Evolutionary conservation across 176 grass and related monocot genomes (phyloP).

Genomic region (Aechmea fasciata): DNA sequence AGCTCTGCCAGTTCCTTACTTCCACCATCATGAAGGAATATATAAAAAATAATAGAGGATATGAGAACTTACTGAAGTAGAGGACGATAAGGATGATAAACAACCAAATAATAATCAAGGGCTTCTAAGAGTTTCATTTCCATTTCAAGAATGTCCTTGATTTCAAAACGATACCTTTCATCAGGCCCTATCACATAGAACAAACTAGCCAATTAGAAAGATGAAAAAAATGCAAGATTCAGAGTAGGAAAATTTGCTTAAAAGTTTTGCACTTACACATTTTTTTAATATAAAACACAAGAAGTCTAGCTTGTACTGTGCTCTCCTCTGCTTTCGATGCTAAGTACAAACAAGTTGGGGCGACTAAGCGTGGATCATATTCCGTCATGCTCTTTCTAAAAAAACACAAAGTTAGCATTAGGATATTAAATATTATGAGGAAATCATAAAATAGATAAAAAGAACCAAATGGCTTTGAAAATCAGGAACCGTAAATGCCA

Average conservation of each 20-base stretch:
- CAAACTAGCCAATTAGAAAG: not conserved
- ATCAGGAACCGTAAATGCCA: not conserved
- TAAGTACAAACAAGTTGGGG: conserved; percentile 95
- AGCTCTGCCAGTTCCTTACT: too few species aligned
- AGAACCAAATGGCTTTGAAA: too few species aligned
- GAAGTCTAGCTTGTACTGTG: conserved; percentile 92
- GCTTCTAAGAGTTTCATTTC: conserved; percentile 99
- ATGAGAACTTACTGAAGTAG: conserved; percentile 67
- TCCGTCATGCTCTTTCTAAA: conserved; percentile 81
- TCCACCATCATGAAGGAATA: not conserved
- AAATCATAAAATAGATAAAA: too few species aligned
- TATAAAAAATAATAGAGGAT: not conserved
- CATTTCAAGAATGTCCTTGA: conserved; percentile 98
- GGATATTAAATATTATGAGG: too few species aligned
- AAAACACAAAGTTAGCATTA: conserved; percentile 1
- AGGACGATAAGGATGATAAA: conserved; percentile 91
- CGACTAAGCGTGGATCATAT: conserved; percentile 86
- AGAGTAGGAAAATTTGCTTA: conserved; percentile 2
- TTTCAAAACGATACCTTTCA: conserved; percentile 95
- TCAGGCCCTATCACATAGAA: conserved; percentile 35
- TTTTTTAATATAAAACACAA: conserved; percentile 99
- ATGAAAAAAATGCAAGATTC: not conserved
- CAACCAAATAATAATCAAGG: conserved; percentile 92
- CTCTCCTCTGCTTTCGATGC: conserved; percentile 96
- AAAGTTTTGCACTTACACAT: conserved; percentile 49